Percentiles rank a stretch among this genome's conserved stretches.
phyloP scores from a whole-genome alignment of 768 basidiomycete species.

The Lanmaoa pseudosensibilis region DNA sequence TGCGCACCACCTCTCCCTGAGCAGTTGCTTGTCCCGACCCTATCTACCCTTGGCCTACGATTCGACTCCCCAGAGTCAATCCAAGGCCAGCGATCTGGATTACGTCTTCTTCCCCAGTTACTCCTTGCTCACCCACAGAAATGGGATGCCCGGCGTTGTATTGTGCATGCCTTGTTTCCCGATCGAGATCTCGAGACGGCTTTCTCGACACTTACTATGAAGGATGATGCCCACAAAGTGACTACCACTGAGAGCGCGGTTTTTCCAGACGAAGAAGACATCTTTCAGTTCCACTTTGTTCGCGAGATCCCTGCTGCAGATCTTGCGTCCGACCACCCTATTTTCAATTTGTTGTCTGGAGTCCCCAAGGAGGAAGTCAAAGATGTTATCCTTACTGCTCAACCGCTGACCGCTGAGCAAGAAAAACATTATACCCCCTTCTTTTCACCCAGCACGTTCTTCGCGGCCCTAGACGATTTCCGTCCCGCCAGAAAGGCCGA shows the following conservation, averaged over 20 bases:
- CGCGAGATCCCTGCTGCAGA: constrained; percentile 31
- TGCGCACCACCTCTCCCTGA: constrained; percentile 28
- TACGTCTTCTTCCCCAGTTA: constrained; percentile 27
- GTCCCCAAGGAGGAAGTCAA: constrained; percentile 43
- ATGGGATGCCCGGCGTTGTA: constrained; percentile 18
- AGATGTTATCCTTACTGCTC: constrained; percentile 53
- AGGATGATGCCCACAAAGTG: constrained; percentile 39
- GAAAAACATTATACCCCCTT: constrained; percentile 52
- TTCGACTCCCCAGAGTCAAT: neutral
- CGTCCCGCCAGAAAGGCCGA: constrained; percentile 20
- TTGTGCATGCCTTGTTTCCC: constrained; percentile 22
- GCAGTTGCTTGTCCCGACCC: constrained; percentile 20
- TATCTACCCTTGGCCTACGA: constrained; percentile 30
- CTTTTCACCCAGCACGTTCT: constrained; percentile 70
- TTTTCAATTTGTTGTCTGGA: constrained; percentile 26
- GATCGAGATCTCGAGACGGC: constrained; percentile 25
- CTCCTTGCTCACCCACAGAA: constrained; percentile 28
- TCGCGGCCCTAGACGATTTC: constrained; percentile 44
- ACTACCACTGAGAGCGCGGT: constrained; percentile 19
- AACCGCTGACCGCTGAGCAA: constrained; percentile 48
- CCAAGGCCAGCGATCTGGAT: neutral
- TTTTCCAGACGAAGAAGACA: constrained; percentile 70
- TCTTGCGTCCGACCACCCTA: constrained; percentile 19
- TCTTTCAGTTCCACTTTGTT: constrained; percentile 56
- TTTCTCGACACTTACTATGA: constrained; percentile 54